Base-by-base conservation (phyloP, 768 basidiomycete genomes). In the Chiua virens region DNA sequence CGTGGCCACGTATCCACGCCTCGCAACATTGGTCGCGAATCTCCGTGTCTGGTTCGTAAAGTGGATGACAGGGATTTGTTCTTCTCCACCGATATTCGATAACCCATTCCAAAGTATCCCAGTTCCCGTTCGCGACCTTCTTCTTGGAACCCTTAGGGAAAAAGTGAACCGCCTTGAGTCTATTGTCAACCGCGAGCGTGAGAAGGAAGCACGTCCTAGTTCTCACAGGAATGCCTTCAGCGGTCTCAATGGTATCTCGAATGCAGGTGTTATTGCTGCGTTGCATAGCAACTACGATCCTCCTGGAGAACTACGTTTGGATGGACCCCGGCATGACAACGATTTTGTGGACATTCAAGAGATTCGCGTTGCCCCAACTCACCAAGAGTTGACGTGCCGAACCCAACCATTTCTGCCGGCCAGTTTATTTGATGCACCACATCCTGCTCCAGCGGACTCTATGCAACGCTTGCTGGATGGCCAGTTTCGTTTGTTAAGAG, bases 401-500 rank as follows among this genome's bases (percentile, higher is more conserved):
- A 21, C 69, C 11, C 60, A 70, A 3, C 81, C 86, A 0, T 89
- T 79, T 60, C 67, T 91, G 0, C 89, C 89, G 0, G 80, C 76
- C 0, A 84, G 79, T 56, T 62, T 85, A 1, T 75, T 71, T 18
- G 74, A 70, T 3, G 87, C 85, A 0, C 87, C 86, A 0, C 87
- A 88, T 58, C 85, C 78, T 48, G 74, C 77, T 13, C 79, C 79
- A 0, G 54, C 66, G 4, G 75, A 75, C 15, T 81, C 80, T 21
- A 87, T 90, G 79, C 76, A 86, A 49, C 73, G 82, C 8, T 70
- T 85, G 20, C 68, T 89, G 11, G 89, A 92, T 50, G 78, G 85
- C 4, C 87, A 91, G 56, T 91, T 87, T 64, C 80, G 89, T 30
- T 74, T 90, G 0, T 69, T 91, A 32, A 73, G 89, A 34, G 89